phyloP scores from a whole-genome alignment of 768 basidiomycete genomes.

The Hericium erinaceus region DNA sequence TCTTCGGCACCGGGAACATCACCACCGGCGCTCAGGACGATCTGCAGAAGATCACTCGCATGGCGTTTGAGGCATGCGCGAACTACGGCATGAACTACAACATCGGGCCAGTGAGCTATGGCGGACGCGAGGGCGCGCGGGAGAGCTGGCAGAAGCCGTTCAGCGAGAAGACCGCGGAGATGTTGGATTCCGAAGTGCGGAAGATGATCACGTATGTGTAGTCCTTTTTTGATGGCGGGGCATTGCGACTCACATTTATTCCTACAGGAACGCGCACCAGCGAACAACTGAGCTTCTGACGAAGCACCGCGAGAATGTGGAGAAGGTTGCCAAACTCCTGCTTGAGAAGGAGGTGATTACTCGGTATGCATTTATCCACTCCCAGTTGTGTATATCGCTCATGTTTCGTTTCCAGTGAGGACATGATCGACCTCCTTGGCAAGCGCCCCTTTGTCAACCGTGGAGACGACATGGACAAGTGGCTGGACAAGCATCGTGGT shows the following conservation, averaged over 20 bases:
- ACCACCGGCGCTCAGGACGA: conserved; percentile 99
- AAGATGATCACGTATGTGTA: conserved; percentile 80
- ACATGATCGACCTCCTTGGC: conserved; percentile 78
- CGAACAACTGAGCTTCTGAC: conserved; percentile 78
- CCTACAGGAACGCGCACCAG: conserved; percentile 57
- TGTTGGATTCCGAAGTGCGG: conserved; percentile 84
- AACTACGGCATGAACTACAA: conserved; percentile 96
- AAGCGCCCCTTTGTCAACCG: conserved; percentile 73
- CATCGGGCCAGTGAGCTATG: conserved; percentile 95
- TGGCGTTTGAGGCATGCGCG: conserved; percentile 93
- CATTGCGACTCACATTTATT: conserved; percentile 4
- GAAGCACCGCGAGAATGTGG: conserved; percentile 77
- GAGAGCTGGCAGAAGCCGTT: conserved; percentile 96
- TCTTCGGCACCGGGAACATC: conserved; percentile 86
- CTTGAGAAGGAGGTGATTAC: conserved; percentile 96
- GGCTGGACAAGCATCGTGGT: conserved; percentile 77
- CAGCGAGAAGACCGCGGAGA: conserved; percentile 93
- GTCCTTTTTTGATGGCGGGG: neutral
- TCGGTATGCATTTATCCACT: conserved; percentile 40
- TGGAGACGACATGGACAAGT: conserved; percentile 92
- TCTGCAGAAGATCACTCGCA: conserved; percentile 92
- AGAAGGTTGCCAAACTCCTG: conserved; percentile 85
- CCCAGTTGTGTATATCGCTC: neutral
- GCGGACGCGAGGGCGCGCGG: conserved; percentile 73
- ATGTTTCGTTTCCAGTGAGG: conserved; percentile 46